phyloP scores from a whole-genome alignment of 345 rosid species.

The Citrus reticulata region DNA sequence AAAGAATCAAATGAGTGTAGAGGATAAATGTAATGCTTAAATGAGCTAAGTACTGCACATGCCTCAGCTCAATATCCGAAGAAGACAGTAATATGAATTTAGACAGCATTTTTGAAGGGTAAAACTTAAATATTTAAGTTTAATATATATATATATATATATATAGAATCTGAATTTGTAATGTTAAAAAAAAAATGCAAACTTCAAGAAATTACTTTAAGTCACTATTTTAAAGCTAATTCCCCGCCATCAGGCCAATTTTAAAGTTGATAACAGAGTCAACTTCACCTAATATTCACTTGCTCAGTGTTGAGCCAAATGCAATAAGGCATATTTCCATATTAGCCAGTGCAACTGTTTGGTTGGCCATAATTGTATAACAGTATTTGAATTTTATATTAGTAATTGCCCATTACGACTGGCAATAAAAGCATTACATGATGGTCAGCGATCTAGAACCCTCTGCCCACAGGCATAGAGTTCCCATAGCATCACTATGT shows the following conservation, averaged over 20 bases:
- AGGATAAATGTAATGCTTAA: neutral
- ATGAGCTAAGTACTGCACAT: neutral
- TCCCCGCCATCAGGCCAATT: neutral
- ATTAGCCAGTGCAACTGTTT: neutral
- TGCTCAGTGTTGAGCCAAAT: neutral
- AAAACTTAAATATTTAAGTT: neutral
- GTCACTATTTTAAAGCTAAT: neutral
- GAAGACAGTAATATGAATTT: neutral
- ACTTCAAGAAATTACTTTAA: neutral
- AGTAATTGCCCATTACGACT: neutral
- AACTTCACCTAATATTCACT: neutral
- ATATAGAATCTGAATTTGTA: neutral
- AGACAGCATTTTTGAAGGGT: neutral
- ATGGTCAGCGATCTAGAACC: neutral
- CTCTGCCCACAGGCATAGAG: neutral
- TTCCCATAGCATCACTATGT: neutral
- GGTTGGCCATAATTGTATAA: neutral
- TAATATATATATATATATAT: neutral
- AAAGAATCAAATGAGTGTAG: neutral
- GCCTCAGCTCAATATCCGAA: too few relatives aligned
- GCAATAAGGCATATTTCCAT: neutral
- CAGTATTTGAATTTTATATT: neutral
- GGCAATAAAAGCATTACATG: too few relatives aligned
- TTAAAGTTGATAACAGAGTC: neutral
- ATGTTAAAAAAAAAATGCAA: too few relatives aligned